A percentile compares a stretch with the other conserved stretches of the same genome.
These are phyloP conservation scores for Rubia yunnanensis DNA, from an alignment of 257 asterid species.

Conservation along the genomic window DNA sequence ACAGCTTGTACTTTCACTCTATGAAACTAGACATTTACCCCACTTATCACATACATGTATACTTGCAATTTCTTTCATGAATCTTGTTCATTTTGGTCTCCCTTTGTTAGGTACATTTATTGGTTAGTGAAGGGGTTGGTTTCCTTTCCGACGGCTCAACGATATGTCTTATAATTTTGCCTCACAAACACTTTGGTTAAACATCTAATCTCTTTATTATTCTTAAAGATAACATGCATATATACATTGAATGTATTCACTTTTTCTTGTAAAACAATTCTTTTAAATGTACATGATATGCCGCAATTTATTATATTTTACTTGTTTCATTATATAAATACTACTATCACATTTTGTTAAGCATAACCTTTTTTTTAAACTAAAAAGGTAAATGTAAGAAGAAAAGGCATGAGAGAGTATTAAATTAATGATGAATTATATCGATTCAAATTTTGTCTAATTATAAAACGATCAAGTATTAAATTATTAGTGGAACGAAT, in stretches of 20 bases:
- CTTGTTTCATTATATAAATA: too few relatives aligned
- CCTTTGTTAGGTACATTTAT: not conserved
- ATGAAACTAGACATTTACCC: not conserved
- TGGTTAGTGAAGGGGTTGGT: not conserved
- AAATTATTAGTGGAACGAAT: too few relatives aligned
- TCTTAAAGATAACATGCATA: not conserved
- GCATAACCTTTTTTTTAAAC: too few relatives aligned
- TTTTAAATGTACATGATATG: not conserved
- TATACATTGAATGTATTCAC: not conserved
- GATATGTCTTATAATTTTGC: slow-evolving; percentile 4
- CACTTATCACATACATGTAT: not conserved
- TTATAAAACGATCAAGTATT: too few relatives aligned
- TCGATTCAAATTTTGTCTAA: too few relatives aligned
- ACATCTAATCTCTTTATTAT: slow-evolving; percentile 12
- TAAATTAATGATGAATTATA: too few relatives aligned
- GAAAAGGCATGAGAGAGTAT: too few relatives aligned
- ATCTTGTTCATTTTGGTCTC: not conserved
- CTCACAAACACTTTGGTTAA: slow-evolving; percentile 14
- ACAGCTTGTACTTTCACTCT: not conserved
- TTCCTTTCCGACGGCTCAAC: slow-evolving; percentile 3
- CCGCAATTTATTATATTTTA: not conserved
- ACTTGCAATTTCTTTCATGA: not conserved
- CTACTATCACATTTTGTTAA: too few relatives aligned
- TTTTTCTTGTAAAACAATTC: not conserved
- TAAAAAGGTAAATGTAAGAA: too few relatives aligned